phyloP scores from a whole-genome alignment of 768 basidiomycete species.

The Strobilomyces echinocephalus region DNA sequence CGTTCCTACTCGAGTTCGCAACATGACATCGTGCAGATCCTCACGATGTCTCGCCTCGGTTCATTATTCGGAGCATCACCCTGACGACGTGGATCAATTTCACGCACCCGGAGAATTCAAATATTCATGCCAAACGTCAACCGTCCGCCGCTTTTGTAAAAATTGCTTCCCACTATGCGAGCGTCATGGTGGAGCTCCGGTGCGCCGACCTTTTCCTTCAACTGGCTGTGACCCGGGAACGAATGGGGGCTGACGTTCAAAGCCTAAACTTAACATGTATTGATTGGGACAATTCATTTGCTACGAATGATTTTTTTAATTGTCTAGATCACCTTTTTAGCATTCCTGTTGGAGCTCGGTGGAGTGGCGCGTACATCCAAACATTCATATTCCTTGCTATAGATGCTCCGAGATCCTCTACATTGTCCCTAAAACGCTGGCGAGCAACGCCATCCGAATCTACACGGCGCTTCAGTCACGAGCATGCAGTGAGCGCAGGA shows the following conservation, averaged over 20 bases:
- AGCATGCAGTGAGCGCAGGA: background rate
- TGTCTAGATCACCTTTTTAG: background rate
- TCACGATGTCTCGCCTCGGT: background rate
- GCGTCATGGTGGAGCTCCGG: too few relatives aligned
- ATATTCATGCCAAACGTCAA: too few relatives aligned
- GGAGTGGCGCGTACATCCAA: background rate
- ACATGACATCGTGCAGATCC: background rate
- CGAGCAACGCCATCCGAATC: conserved; percentile 79
- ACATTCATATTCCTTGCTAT: background rate
- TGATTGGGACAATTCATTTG: background rate
- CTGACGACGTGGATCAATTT: background rate
- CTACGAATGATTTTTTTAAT: background rate
- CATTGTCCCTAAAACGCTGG: conserved; percentile 50
- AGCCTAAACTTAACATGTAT: background rate
- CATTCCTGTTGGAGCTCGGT: background rate
- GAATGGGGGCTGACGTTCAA: too few relatives aligned
- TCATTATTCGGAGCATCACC: background rate
- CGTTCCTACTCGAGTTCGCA: too few relatives aligned
- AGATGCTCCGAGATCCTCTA: conserved; percentile 1
- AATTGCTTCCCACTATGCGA: background rate
- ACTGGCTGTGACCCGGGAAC: too few relatives aligned
- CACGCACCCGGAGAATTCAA: too few relatives aligned
- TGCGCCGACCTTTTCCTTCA: background rate
- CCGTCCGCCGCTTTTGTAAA: background rate
- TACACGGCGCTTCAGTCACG: conserved; percentile 21